These are phyloP conservation scores for Kodamaea derodonti DNA, from an alignment of 1,139 yeast species.

Conservation along the genomic window DNA sequence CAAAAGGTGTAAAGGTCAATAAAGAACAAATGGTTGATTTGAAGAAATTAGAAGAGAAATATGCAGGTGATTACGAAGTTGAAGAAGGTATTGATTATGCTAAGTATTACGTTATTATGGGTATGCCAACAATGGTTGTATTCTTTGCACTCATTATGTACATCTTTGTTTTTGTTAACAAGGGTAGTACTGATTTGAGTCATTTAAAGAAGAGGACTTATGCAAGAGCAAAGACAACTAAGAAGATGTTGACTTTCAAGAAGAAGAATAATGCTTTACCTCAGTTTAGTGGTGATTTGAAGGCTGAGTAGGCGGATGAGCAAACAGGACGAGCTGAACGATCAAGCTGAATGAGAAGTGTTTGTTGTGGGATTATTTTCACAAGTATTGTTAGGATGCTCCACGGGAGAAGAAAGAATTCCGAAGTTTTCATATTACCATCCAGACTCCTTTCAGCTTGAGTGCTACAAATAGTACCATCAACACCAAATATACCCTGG, in stretches of 20 bases:
- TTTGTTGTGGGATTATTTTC: no score
- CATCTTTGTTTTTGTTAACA: conserved; percentile 53
- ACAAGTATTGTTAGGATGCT: no score
- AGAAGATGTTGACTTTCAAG: conserved; percentile 30
- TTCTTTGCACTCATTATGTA: conserved; percentile 61
- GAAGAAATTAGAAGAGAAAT: conserved; percentile 38
- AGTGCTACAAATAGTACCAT: no score
- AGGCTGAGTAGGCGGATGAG: conserved; percentile 15
- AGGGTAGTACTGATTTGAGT: conserved; percentile 38
- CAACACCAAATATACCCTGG: no score
- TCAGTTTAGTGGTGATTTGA: conserved; percentile 19
- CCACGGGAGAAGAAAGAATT: no score
- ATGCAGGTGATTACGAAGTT: conserved; percentile 41
- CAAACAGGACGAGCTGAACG: no score
- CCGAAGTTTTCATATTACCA: no score
- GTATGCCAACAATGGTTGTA: conserved; percentile 71
- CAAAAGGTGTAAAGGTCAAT: conserved; percentile 54
- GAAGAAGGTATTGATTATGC: conserved; percentile 62
- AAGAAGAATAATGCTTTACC: conserved; percentile 26
- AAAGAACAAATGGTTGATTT: conserved; percentile 56
- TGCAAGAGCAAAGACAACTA: conserved; percentile 37
- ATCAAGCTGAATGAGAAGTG: no score
- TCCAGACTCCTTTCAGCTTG: no score
- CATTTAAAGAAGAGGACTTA: conserved; percentile 50
- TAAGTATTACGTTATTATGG: conserved; percentile 60